Evolutionary conservation across 352 stramenopile genomes (phyloP), one percentile per base, ranked within the genome.

Genomic region (Phytophthora pseudosyringae): DNA sequence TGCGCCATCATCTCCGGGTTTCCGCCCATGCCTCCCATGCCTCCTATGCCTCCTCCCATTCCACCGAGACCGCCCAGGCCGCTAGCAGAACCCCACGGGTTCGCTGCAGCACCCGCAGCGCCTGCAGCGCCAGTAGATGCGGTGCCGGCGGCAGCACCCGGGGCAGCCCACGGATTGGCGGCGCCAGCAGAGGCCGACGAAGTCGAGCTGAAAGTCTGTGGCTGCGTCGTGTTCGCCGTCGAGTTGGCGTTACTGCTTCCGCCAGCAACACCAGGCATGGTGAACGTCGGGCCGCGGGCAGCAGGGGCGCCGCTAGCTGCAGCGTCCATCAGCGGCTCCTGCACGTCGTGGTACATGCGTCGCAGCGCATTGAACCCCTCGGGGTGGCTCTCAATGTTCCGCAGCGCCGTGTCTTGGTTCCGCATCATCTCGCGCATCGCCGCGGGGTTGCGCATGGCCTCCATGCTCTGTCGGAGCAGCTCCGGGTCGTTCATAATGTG

Each of bases 391-490:
- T 99, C 95, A 58, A 99, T 96, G 73, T 99, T 97, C 43, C 86
- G 89, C 79, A 99, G 86, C 15, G 97, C 97, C 45, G 98, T 95
- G 80, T 99, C 97, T 70, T 99, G 97, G 76, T 85, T 97, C 5
- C 97, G 86, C 95, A 99, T 99, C 78, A 98, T 97, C 67, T 99
- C 94, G 40, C 96, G 91, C 91, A 98, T 98, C 15, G 90, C 91
- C 5, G 82, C 86, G 12, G 97, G 97, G 75, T 99, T 98, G 44
- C 96, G 89, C 90, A 98, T 98, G 62, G 98, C 98, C 70, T 99
- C 92, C 85, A 99, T 98, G 59, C 88, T 96, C 60, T 98, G 88
- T 18, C 96, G 77, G 46, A 99, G 80, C 49, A 99, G 71, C 57
- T 97, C 93, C 0, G 97, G 97, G 80, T 99, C 96, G 60, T 97